Evolutionary conservation across 2,329 filamentous ascomycete genomes (phyloP).

Genomic region (Colletotrichum sp.): DNA sequence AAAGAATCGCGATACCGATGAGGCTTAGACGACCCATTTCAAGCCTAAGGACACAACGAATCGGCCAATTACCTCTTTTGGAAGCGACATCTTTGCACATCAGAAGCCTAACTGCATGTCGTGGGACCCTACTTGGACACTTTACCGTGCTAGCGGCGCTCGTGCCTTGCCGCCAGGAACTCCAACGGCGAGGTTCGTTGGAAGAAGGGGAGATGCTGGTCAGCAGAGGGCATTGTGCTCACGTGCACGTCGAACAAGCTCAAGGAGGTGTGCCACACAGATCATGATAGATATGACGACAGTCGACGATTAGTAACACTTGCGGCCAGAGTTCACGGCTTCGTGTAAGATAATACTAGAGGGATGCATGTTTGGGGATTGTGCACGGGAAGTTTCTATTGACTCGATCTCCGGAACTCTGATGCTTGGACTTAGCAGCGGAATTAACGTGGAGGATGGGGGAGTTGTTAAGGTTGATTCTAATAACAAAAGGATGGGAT

Average conservation of each 20-base stretch:
- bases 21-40: neutral
- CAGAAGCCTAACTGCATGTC: neutral
- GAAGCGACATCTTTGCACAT: neutral
- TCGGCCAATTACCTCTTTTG: neutral
- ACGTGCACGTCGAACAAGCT: neutral
- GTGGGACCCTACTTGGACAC: neutral
- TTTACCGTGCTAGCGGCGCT: neutral
- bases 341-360: neutral
- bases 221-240: neutral
- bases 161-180: neutral
- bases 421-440: neutral
- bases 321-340: neutral
- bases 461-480: neutral
- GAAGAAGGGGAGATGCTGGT: neutral
- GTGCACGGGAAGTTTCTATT: neutral
- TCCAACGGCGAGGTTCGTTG: neutral
- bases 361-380: neutral
- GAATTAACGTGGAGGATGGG: neutral
- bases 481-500: neutral
- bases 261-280: neutral
- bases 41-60: neutral
- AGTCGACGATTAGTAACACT: neutral
- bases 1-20: neutral
- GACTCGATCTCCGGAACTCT: neutral
- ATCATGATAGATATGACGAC: neutral